Evolutionary conservation across 306 rosid species (phyloP), one percentile per base, ranked within the genome.

Genomic region (Vigna hirtella): DNA sequence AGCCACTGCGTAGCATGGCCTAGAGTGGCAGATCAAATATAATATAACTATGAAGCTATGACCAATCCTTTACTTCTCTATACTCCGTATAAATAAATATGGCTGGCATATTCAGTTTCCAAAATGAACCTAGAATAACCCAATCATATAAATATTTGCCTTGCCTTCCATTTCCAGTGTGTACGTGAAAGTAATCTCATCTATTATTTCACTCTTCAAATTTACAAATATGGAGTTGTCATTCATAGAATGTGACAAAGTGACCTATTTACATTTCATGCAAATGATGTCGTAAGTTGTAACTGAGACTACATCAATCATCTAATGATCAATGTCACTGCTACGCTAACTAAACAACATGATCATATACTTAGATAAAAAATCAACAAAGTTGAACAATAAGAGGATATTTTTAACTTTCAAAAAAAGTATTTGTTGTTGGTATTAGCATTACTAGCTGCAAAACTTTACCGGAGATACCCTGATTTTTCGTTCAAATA

Each of bases 321-420:
- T 38, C 45, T 1, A 40, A 40, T 40, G 12, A 32, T 17, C 42
- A n/a, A 57, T 34, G 49, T 10, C 64, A 9, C 14, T 7, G 11
- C 45, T 40, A 40, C 4, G 49, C 53, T 48, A 57, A 74, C n/a
- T 13, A 17, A 67, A 17, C 38, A 74, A 28, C 84, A 74, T 48
- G 49, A 61, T 55, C 64, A n/a, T 55, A 55, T 13, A 24, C 22
- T 20, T 26, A 26, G 28, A 26, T 56, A 56, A 78, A 48, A 51
- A 78, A 70, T 36, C 56, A 52, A 7, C 48, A 51, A 26, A 58
- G 55, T 78, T 34, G 24, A 72, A 51, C 34, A 72, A 52, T 55
- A 48, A 26, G 30, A 28, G 36, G 67, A 38, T 38, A 52, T 4
- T 72, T 30, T 34, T 38, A 12, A 26, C 22, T 30, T 30, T 43